Evolutionary conservation across 139 green algal genomes (phyloP), one percentile per base, ranked within the genome.

Genomic region (Asterochloris sp.): DNA sequence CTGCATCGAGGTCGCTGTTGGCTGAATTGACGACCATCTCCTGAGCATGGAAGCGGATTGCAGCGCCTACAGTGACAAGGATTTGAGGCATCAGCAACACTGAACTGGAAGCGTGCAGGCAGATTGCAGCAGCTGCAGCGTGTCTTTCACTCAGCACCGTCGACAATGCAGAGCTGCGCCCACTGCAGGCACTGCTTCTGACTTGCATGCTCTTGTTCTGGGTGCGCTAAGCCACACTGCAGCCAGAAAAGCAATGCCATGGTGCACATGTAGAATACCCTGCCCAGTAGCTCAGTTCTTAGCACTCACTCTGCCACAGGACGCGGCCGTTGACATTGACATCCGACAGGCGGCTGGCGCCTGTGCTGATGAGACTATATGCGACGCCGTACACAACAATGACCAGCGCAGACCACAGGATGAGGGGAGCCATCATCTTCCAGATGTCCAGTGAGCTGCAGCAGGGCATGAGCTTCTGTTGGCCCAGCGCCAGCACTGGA

Each of bases 311-410:
- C 60, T 80, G 68, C 47, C 24, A 12, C 14, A 69, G 76, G 60
- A 80, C 54, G 24, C 76, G 76, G 76, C 76, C 68, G 23, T 64
- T 64, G 21, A 61, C 76, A 80, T 80, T 80, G 60, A 80, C 60
- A 19, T 67, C 60, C 16, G 47, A 14, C 54, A 80, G 76, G 23
- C 76, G 15, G 24, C 47, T 61, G 24, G 47, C 8, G 23, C 21
- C 24, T 23, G 38, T 19, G 76, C 24, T 15, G 11, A 80, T 19
- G 10, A 80, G 68, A 14, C 38, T 69, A 23, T 80, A 80, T 24
- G 76, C 67, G 23, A 80, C 24, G 21, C 76, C 60, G 38, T 54
- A 69, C 13, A 12, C 54, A 24, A 80, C 13, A n/a, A 69, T 80
- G 60, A 80, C 24, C 54, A 80, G 23, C 13, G 19, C 54, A 61